Percentiles rank a stretch among this genome's conserved stretches.
These are phyloP conservation scores for Blastomyces silverae DNA, from an alignment of 2,329 filamentous ascomycete genomes.

Conservation along the genomic window DNA sequence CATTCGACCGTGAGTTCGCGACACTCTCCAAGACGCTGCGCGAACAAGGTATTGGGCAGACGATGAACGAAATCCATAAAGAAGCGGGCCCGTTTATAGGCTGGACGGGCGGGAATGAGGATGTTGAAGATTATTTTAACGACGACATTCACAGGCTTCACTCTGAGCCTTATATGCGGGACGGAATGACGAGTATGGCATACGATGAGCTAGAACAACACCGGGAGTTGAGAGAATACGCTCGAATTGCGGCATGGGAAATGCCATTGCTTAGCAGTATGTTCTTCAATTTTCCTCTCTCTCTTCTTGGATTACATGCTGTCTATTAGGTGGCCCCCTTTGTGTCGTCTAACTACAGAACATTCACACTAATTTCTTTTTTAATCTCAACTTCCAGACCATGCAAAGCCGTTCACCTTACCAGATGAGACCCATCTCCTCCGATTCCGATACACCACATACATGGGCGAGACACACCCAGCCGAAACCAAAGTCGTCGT, in stretches of 20 bases:
- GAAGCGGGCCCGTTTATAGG: slow-evolving; percentile 16
- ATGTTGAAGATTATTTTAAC: slow-evolving; percentile 47
- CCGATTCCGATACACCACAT: slow-evolving; percentile 93
- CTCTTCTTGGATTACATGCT: background rate
- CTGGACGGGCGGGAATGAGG: slow-evolving; percentile 9
- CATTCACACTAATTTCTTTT: slow-evolving; percentile 6
- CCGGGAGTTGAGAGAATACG: slow-evolving; percentile 81
- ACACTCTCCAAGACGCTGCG: slow-evolving; percentile 9
- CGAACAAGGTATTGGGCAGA: slow-evolving; percentile 3
- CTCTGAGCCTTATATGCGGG: slow-evolving; percentile 48
- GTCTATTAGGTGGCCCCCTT: background rate
- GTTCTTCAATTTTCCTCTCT: slow-evolving; percentile 33
- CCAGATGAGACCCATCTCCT: slow-evolving; percentile 59
- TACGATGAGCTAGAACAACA: slow-evolving; percentile 85
- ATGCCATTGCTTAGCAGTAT: slow-evolving; percentile 83
- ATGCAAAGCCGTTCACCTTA: slow-evolving; percentile 77
- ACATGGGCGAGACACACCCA: slow-evolving; percentile 89
- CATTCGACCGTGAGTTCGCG: slow-evolving; percentile 29
- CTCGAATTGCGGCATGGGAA: slow-evolving; percentile 84
- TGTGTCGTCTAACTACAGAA: background rate
- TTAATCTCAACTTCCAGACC: slow-evolving; percentile 51
- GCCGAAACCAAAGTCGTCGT: slow-evolving; percentile 91
- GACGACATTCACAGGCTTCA: slow-evolving; percentile 11
- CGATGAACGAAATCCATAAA: slow-evolving; percentile 12
- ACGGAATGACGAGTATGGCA: slow-evolving; percentile 75